Conservation (phyloP, 2,329 filamentous ascomycete species). For the Aureobasidium leucospermi region DNA sequence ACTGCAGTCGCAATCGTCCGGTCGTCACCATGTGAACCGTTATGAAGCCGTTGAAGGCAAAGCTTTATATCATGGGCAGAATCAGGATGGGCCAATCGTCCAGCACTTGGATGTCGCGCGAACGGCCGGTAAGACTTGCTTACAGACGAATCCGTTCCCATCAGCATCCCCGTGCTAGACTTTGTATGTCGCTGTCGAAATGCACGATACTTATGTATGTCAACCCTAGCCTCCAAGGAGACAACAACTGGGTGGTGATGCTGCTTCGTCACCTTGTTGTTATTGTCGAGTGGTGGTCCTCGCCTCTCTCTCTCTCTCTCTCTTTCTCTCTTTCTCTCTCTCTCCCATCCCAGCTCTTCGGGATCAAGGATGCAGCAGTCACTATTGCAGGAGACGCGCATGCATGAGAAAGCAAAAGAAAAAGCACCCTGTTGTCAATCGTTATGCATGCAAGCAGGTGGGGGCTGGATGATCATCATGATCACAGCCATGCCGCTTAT, state of each 20-base stretch:
- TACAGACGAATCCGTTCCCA: not conserved
- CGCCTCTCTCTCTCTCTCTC: no score
- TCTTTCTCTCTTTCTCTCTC: no score
- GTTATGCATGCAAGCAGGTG: conserved; percentile 8
- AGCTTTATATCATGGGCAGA: conserved; percentile 1
- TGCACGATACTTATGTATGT: no score
- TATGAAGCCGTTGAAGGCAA: not conserved
- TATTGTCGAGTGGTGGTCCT: no score
- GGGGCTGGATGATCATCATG: conserved; percentile 9
- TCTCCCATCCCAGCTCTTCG: not conserved
- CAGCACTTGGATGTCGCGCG: conserved; percentile 1
- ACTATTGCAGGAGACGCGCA: not conserved
- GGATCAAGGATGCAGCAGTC: not conserved
- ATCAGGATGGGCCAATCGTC: not conserved
- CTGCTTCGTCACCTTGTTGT: no score
- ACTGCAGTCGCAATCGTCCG: not conserved
- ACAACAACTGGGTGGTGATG: no score
- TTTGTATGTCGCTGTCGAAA: no score
- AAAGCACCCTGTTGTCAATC: conserved; percentile 1
- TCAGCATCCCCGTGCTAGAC: no score
- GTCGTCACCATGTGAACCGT: conserved; percentile 6
- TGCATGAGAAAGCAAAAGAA: not conserved
- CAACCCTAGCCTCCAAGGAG: no score
- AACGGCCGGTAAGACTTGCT: conserved; percentile 6
- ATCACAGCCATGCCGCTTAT: conserved; percentile 4